phyloP scores from a whole-genome alignment of 2,329 filamentous ascomycete species.

The Boeremia lycopersici region DNA sequence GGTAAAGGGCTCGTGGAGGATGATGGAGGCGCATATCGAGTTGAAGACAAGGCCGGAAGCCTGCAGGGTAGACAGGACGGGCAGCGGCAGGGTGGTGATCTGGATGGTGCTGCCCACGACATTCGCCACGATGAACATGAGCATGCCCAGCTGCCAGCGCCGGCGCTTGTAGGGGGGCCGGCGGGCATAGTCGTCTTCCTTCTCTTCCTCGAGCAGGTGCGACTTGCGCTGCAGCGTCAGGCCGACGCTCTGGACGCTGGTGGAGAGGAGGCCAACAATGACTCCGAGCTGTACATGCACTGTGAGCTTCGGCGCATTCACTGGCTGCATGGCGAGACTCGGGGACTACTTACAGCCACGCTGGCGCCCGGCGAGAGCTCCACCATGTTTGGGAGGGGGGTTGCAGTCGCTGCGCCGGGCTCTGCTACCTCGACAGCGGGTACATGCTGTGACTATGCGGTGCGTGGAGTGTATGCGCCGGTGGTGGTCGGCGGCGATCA shows the following conservation, averaged over 20 bases:
- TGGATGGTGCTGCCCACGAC: conserved; percentile 94
- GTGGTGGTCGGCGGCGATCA: conserved; percentile 18
- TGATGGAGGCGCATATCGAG: conserved; percentile 92
- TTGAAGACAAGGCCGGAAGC: conserved; percentile 95
- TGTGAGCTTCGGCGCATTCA: conserved; percentile 13
- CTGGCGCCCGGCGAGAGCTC: conserved; percentile 50
- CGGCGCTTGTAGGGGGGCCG: conserved; percentile 87
- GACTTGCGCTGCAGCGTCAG: conserved; percentile 97
- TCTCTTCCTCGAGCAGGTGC: conserved; percentile 96
- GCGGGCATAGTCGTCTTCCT: conserved; percentile 75
- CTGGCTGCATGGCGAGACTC: not conserved
- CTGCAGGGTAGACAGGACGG: conserved; percentile 92
- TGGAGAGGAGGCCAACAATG: conserved; percentile 89
- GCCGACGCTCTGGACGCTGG: conserved; percentile 91
- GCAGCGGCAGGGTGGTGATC: conserved; percentile 92
- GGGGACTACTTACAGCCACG: conserved; percentile 48
- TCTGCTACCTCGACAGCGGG: conserved; percentile 39
- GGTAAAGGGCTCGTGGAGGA: conserved; percentile 93
- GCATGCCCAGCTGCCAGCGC: conserved; percentile 96
- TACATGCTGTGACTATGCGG: conserved; percentile 34
- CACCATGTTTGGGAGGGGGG: conserved; percentile 39
- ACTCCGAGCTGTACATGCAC: conserved; percentile 74
- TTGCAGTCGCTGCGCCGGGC: conserved; percentile 26
- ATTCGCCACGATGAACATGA: conserved; percentile 95
- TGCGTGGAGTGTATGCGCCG: conserved; percentile 4